Evolutionary conservation across 768 basidiomycete species (phyloP), one percentile per base, ranked within the genome.

Genomic region (Leccinum rimulosum): DNA sequence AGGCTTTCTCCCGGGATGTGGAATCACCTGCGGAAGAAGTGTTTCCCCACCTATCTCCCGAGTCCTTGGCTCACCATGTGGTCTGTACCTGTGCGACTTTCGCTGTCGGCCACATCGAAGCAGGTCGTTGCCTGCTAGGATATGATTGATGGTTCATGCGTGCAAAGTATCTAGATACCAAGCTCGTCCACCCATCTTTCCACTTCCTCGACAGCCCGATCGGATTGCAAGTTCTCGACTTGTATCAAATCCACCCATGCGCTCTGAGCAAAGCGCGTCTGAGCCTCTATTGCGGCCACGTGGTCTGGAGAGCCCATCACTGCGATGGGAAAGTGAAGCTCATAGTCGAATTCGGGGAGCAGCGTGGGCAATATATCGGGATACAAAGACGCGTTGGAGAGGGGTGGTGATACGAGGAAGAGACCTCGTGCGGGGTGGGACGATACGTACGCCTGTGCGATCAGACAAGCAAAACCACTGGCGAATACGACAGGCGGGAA

Each of bases 371-470:
- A 74, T 30, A 65, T 54, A 35, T 38, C 55, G 12, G 61, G 63
- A 2, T 69, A 53, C 19, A 81, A 66, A 1, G 71, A 68, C 8
- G 68, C 63, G 55, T 82, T 79, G 45, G 77, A 75, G 10, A 74
- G 51, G 1, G 83, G 84, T 17, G 83, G 84, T 25, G 82, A 80
- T 33, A 87, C 78, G n/a, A 89, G 75, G 58, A 87, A 77, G 52
- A 90, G 74, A 0, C 80, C 88, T 5, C 79, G 75, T 6, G 84
- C 84, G 2, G 88, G 86, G 64, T 88, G 73, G 22, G 85, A 87
- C 2, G 84, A 87, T 60, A 90, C 81, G 68, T 87, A 90, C 22
- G 82, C 77, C 68, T 90, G 85, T 8, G 84, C 80, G 55, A 90
- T 78, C 36, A 88, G 74, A 56, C 84, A 78, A 10, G 78, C 76